A percentile compares a stretch with the other conserved stretches of the same genome.
Conservation (phyloP, 2,329 filamentous ascomycete species). For the Monilinia laxa region DNA sequence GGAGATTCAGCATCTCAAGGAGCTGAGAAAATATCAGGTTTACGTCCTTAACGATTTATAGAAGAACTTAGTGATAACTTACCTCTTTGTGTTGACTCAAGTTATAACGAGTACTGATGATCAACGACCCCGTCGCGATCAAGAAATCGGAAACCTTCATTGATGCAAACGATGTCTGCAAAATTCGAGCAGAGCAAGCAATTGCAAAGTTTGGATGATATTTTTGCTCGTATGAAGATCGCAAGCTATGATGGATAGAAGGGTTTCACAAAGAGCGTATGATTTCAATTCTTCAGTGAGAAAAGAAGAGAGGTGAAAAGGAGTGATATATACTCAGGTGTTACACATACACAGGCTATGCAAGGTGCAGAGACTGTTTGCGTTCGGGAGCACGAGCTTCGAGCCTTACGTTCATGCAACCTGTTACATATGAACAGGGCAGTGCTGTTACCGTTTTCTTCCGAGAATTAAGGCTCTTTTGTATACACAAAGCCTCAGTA, state of each 20-base stretch:
- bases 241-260: background rate
- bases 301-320: background rate
- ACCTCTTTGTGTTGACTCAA: background rate
- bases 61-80: background rate
- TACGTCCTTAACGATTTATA: background rate
- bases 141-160: background rate
- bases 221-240: background rate
- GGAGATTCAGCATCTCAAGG: background rate
- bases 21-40: background rate
- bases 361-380: background rate
- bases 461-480: background rate
- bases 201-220: background rate
- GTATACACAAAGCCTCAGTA: background rate
- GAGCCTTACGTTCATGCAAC: background rate
- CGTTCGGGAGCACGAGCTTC: background rate
- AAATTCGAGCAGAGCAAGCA: background rate
- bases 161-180: background rate
- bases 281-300: no score
- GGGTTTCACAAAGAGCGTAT: background rate
- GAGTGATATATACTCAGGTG: background rate
- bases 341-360: constrained; percentile 1
- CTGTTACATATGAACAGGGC: no score
- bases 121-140: background rate
- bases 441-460: background rate
- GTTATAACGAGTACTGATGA: background rate